phyloP scores from a whole-genome alignment of 2,329 filamentous ascomycete genomes.

The Fusarium sp. region DNA sequence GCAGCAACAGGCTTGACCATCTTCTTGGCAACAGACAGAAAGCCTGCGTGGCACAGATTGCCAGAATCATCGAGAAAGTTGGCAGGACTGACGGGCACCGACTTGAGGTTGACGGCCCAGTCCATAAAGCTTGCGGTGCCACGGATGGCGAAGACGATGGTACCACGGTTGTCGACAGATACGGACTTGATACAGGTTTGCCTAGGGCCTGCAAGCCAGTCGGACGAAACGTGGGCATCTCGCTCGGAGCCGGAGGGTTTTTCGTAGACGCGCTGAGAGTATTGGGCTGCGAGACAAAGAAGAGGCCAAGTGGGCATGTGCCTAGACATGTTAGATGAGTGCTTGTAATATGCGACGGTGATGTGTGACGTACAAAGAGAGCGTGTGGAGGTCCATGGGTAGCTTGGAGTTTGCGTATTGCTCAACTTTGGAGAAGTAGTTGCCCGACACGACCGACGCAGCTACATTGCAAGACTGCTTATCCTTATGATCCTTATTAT shows the following conservation, averaged over 20 bases:
- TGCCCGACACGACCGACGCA: slow-evolving; percentile 54
- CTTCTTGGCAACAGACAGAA: slow-evolving; percentile 77
- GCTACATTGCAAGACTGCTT: slow-evolving; percentile 32
- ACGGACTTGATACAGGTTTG: slow-evolving; percentile 87
- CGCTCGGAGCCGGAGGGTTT: slow-evolving; percentile 70
- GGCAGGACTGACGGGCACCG: slow-evolving; percentile 71
- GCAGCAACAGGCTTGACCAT: slow-evolving; percentile 81
- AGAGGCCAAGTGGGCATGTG: slow-evolving; percentile 82
- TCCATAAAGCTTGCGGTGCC: slow-evolving; percentile 85
- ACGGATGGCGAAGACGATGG: slow-evolving; percentile 85
- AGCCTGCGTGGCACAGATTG: slow-evolving; percentile 85
- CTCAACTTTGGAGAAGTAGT: slow-evolving; percentile 80
- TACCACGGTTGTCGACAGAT: slow-evolving; percentile 79
- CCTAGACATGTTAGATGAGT: slow-evolving; percentile 51
- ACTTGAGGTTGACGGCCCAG: slow-evolving; percentile 85
- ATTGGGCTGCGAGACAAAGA: slow-evolving; percentile 81
- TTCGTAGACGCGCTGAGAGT: slow-evolving; percentile 79
- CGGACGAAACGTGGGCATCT: slow-evolving; percentile 75
- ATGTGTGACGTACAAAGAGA: slow-evolving; percentile 70
- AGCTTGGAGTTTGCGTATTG: slow-evolving; percentile 82
- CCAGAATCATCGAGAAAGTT: slow-evolving; percentile 81
- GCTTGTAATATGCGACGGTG: not conserved
- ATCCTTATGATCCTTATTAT: slow-evolving; percentile 36
- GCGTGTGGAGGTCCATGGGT: slow-evolving; percentile 72
- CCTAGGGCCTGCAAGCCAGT: slow-evolving; percentile 80